Evolutionary conservation across 1,284 basidiomycete genomes (phyloP).

Genomic region (Melampsora occidentalis): DNA sequence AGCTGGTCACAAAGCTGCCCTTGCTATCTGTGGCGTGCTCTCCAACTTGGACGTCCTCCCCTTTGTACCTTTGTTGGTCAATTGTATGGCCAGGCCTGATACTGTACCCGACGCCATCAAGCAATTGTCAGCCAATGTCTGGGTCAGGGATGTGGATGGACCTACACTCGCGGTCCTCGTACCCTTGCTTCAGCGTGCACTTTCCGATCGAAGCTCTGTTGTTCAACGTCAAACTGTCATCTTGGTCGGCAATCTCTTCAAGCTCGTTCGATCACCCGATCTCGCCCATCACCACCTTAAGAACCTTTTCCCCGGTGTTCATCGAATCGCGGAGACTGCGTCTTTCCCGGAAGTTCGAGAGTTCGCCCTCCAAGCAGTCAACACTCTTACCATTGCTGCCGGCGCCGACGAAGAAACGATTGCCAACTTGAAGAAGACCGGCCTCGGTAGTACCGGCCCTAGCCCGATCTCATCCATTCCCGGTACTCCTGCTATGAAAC

Average conservation of each 20-base stretch:
- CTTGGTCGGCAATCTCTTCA: conserved; percentile 94
- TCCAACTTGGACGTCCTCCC: conserved; percentile 90
- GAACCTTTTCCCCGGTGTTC: conserved; percentile 82
- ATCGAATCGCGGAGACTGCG: conserved; percentile 83
- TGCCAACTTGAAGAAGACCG: conserved; percentile 48
- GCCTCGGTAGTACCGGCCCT: conserved; percentile 25
- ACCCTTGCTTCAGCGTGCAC: conserved; percentile 82
- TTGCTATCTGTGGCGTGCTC: conserved; percentile 82
- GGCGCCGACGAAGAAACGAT: conserved; percentile 49
- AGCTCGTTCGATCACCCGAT: conserved; percentile 87
- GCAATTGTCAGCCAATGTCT: conserved; percentile 87
- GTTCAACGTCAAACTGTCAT: conserved; percentile 75
- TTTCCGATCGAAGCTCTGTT: conserved; percentile 89
- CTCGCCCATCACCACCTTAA: conserved; percentile 87
- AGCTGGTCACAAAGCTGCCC: conserved; percentile 88
- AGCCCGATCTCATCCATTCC: conserved; percentile 63
- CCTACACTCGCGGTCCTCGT: conserved; percentile 95
- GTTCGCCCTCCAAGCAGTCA: conserved; percentile 65
- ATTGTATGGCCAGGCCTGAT: conserved; percentile 76
- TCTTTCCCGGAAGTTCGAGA: conserved; percentile 96
- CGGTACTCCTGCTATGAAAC: conserved; percentile 52
- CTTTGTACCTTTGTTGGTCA: conserved; percentile 85
- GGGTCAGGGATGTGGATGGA: conserved; percentile 94
- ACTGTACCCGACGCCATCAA: conserved; percentile 90
- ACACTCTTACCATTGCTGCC: conserved; percentile 40